Conservation (phyloP, 108 stramenopile species). For the Seminavis robusta region DNA sequence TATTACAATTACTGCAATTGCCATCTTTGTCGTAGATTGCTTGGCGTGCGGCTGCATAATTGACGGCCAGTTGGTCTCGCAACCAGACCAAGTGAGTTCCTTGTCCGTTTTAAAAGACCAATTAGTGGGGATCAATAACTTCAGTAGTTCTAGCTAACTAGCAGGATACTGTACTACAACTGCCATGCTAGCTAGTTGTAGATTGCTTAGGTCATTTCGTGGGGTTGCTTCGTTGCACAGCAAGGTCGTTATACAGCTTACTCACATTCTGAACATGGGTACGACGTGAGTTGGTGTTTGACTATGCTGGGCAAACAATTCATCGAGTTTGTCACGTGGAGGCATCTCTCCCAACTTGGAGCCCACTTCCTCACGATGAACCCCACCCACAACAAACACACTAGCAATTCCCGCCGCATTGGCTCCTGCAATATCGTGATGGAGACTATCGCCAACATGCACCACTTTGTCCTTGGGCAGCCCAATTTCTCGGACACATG, state of each 20-base stretch:
- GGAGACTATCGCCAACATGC: slow-evolving; percentile 87
- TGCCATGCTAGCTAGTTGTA: no score
- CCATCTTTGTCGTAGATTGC: neutral
- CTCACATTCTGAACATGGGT: slow-evolving; percentile 26
- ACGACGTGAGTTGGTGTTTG: slow-evolving; percentile 40
- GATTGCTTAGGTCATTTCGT: no score
- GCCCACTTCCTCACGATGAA: slow-evolving; percentile 64
- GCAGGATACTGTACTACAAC: no score
- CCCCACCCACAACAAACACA: slow-evolving; percentile 69
- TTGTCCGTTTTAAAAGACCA: no score
- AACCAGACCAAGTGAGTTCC: no score
- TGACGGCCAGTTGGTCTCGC: no score
- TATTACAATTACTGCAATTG: neutral
- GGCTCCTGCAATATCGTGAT: slow-evolving; percentile 87
- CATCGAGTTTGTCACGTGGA: neutral
- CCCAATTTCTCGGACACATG: slow-evolving; percentile 44
- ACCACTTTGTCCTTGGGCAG: slow-evolving; percentile 29
- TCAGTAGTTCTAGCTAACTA: no score
- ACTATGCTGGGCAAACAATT: slow-evolving; percentile 24
- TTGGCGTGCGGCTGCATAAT: no score
- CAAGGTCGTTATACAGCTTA: neutral
- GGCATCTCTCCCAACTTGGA: slow-evolving; percentile 15
- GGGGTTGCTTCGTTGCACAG: no score
- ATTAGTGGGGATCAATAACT: no score
- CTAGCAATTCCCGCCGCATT: slow-evolving; percentile 59